Base-by-base conservation (phyloP, 306 rosid genomes). In the Vigna reflexopilosa region DNA sequence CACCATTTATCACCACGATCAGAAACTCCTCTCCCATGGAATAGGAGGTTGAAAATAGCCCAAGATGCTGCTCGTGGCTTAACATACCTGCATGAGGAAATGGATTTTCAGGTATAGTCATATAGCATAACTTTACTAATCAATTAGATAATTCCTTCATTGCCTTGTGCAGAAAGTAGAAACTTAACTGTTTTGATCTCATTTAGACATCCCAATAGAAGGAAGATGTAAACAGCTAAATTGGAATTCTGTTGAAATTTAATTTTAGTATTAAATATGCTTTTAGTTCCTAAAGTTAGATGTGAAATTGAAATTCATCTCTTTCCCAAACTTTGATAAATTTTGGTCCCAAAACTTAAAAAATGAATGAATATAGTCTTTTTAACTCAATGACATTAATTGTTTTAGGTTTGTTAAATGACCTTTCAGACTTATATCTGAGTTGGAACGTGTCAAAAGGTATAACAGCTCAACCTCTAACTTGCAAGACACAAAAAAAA, bases 21-120 rank as follows among this genome's bases (percentile, higher is more conserved):
- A 5, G 91, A 85, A 72, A 57, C 57, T 70, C 85, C 98, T 86
- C 91, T 95, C 44, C 34, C 97, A 8, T 95, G 99, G 99, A 81
- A 57, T 72, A 87, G 81, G 89, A 91, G 99, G 62, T 79, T 95
- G 79, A 95, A 82, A 83, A 84, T 95, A 81, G 99, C 98, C 19
- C 97, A 80, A 75, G 97, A 91, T 73, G 90, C 99, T 47, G 99
- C 99, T 79, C 91, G 97, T 20, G 99, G 98, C 62, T 90, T 95
- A 73, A 80, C 91, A 49, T 93, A 91, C 81, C 86, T 95, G 55
- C 99, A 95, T 42, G 99, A 95, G 82, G 89, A 86, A 76, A 93
- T 95, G 95, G 96, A 87, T 63, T 89, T 95, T 86, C 99, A 93
- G 98, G 99, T 95, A 78, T 50, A 49, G 44, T 15, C 91, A 88